Evolutionary conservation across 2,329 filamentous ascomycete genomes (phyloP).

Genomic region (Pseudocercospora vitis): DNA sequence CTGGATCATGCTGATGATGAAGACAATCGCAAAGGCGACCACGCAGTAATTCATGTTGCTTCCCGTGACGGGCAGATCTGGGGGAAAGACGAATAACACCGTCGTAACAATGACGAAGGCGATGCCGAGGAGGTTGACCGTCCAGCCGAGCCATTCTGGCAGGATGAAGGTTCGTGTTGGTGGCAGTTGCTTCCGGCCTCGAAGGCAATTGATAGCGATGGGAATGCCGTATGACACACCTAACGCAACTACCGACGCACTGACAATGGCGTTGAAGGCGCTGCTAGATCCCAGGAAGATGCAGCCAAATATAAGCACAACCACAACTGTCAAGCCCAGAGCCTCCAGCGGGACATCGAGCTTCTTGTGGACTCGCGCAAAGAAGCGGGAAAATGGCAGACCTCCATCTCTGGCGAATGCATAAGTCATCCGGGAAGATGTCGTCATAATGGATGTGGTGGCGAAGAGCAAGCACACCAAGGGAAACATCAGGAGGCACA

Average conservation of each 20-base stretch:
- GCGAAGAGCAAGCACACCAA: constrained; percentile 40
- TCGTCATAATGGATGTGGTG: constrained; percentile 40
- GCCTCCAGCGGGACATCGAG: constrained; percentile 40
- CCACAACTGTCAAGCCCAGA: constrained; percentile 34
- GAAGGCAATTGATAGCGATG: constrained; percentile 66
- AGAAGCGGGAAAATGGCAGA: constrained; percentile 37
- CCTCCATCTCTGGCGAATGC: constrained; percentile 41
- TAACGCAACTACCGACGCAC: constrained; percentile 65
- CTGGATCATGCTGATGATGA: constrained; percentile 57
- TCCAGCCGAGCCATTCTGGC: constrained; percentile 58
- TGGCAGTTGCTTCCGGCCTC: constrained; percentile 65
- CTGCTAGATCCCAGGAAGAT: constrained; percentile 41
- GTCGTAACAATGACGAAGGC: constrained; percentile 69
- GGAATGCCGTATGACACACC: constrained; percentile 74
- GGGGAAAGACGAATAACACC: constrained; percentile 73
- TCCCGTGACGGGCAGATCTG: constrained; percentile 61
- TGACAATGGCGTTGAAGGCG: constrained; percentile 42
- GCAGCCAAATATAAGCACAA: constrained; percentile 39
- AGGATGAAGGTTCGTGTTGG: constrained; percentile 56
- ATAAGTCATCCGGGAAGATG: constrained; percentile 40
- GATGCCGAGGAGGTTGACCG: constrained; percentile 61
- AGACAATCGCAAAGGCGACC: constrained; percentile 58
- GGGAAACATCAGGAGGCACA: constrained; percentile 41
- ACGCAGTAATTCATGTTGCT: constrained; percentile 68
- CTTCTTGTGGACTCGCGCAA: constrained; percentile 38